phyloP scores from a whole-genome alignment of 331 rosid species.

The Malus hybrid region DNA sequence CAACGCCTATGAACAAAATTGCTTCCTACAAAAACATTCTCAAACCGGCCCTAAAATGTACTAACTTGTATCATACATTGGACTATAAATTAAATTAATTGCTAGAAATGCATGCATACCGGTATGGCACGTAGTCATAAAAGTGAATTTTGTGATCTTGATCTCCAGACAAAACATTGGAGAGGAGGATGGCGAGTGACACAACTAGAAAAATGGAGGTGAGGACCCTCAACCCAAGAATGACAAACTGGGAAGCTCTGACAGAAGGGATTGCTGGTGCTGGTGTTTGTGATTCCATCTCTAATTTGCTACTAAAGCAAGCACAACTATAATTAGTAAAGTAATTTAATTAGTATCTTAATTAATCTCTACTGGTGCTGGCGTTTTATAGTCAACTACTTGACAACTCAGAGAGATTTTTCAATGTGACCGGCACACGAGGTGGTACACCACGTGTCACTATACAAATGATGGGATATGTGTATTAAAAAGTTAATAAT shows the following conservation, averaged over 20 bases:
- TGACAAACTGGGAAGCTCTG: neutral
- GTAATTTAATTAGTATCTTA: neutral
- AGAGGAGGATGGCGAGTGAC: conserved; percentile 3
- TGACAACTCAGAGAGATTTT: neutral
- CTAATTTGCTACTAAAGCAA: neutral
- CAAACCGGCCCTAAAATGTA: too few species aligned
- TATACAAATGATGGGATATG: too few species aligned
- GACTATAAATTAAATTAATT: neutral
- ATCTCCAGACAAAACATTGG: neutral
- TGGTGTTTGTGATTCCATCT: neutral
- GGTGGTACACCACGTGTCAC: too few species aligned
- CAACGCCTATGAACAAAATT: too few species aligned
- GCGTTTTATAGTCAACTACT: neutral
- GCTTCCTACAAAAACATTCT: too few species aligned
- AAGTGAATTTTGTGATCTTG: neutral
- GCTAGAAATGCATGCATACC: neutral
- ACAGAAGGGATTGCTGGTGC: neutral
- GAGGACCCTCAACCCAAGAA: conserved; percentile 11
- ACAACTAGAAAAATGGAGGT: conserved; percentile 1
- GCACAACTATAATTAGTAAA: neutral
- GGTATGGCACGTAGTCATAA: neutral
- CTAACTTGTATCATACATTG: too few species aligned
- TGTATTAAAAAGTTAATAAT: too few species aligned
- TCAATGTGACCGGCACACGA: too few species aligned
- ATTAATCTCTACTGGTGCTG: neutral